Base-by-base conservation (phyloP, 2,329 filamentous ascomycete genomes). In the Parafenestella ontariensis region DNA sequence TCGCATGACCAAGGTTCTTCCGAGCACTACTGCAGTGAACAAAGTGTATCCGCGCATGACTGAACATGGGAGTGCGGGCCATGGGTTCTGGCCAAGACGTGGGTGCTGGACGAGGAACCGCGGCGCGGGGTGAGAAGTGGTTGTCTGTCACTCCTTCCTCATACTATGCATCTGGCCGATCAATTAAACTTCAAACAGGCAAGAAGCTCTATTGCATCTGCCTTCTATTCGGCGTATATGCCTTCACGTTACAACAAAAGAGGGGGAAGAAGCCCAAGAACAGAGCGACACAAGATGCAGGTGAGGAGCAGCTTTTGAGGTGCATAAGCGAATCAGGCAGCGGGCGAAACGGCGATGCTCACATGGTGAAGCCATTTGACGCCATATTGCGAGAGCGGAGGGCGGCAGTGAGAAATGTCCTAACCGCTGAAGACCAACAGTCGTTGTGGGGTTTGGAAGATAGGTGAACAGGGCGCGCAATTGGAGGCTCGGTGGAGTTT, bases 241-340 rank as follows among this genome's bases (percentile, higher is more conserved):
- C n/a, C n/a, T n/a, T n/a, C n/a, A n/a, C n/a, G n/a, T n/a, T n/a
- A n/a, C n/a, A n/a, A n/a, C n/a, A n/a, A n/a, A n/a, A n/a, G n/a
- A n/a, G n/a, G n/a, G n/a, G n/a, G n/a, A n/a, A n/a, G n/a, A n/a
- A n/a, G n/a, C n/a, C n/a, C n/a, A n/a, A n/a, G n/a, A n/a, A n/a
- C n/a, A n/a, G n/a, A n/a, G n/a, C n/a, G n/a, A n/a, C n/a, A n/a
- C n/a, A n/a, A n/a, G n/a, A n/a, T n/a, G n/a, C n/a, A n/a, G n/a
- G n/a, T n/a, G 28, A 26, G 21, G 37, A 42, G 47, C 28, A 5
- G 29, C 11, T 6, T 5, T 31, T 6, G 31, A 40, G 36, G 37
- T 46, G 58, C 58, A 46, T 56, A 54, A 56, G 58, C 58, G 58
- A 58, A 44, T 21, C 42, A n/a, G n/a, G n/a, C 56, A 53, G 37